These are phyloP conservation scores for Acorus gramineus DNA, from an alignment of 106 monocot species.

Conservation along the genomic window DNA sequence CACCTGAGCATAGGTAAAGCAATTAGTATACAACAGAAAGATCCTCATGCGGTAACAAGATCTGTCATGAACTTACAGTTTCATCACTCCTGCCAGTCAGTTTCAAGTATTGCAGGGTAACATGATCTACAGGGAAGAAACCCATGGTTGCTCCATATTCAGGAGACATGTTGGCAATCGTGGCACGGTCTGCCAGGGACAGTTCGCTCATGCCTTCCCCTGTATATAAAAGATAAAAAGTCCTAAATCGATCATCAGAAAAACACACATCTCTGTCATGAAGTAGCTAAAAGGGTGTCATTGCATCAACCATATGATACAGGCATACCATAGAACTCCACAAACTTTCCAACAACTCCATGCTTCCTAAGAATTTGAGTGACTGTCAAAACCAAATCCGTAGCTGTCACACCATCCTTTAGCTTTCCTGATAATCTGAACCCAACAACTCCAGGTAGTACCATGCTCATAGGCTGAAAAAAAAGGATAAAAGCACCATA, in stretches of 20 bases:
- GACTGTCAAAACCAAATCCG: conserved; percentile 80
- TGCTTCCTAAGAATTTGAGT: conserved; percentile 85
- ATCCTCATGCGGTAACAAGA: background rate
- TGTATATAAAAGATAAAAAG: conserved; percentile 7
- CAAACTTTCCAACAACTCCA: conserved; percentile 91
- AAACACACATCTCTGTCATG: background rate
- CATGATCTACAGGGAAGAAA: conserved; percentile 93
- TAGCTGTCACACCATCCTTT: conserved; percentile 78
- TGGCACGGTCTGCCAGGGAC: conserved; percentile 87
- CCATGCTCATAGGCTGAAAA: conserved; percentile 94
- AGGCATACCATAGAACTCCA: conserved; percentile 78
- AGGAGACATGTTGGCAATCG: conserved; percentile 97
- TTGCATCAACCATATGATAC: background rate
- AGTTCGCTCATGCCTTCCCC: conserved; percentile 81
- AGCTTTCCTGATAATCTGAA: conserved; percentile 74
- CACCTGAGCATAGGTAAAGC: conserved; percentile 27
- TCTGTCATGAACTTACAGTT: conserved; percentile 38
- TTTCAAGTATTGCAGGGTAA: conserved; percentile 81
- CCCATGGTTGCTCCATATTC: conserved; percentile 99
- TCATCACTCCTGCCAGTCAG: conserved; percentile 95
- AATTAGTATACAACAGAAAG: background rate
- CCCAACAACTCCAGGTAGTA: conserved; percentile 85
- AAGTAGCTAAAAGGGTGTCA: too few species aligned
- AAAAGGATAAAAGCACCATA: background rate
- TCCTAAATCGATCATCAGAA: background rate